Evolutionary conservation across 768 basidiomycete species (phyloP), one percentile per base, ranked within the genome.

Genomic region (Dacryopinax primogenitus): DNA sequence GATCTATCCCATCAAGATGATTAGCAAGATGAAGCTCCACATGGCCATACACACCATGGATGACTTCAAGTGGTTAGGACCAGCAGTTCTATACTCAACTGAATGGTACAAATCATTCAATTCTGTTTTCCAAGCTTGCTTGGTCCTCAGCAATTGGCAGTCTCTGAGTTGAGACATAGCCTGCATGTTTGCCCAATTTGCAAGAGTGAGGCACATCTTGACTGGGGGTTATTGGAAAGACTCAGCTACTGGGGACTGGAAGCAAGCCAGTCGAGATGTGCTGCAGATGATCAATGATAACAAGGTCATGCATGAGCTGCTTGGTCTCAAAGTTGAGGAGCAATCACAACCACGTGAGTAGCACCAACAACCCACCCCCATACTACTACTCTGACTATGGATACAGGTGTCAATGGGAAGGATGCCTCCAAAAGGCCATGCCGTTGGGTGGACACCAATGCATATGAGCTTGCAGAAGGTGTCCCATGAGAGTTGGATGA

Each of bases 101-200:
- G 63, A 63, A 21, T 16, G 35, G n/a, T 63, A 37, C 63, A 37
- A 63, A 21, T 63, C 35, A 4, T 63, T 37, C 63, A 63, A 63
- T 32, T 21, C 63, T 1, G 36, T 63, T 3, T 63, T 63, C 23
- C 63, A 37, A 9, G 26, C 41, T 34, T 63, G 35, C 35, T 63
- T 37, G 2, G 63, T 63, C 11, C 37, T 63, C 3, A 63, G 63
- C 36, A 63, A 63, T 62, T 68, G 45, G 23, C 64, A 33, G 9
- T 65, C 67, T 26, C 68, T 68, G 13, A 67, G 67, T 30, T 39
- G 63, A 15, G 68, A 69, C 61, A 69, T 63, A 34, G 63, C 34
- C 3, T 6, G 23, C 13, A 6, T 23, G 7, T 26, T 63, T 1
- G n/a, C 35, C 9, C 35, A 63, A 12, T 26, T 37, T 7, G 63